Evolutionary conservation across 345 rosid species (phyloP).

Genomic region (Reutealis trisperma): DNA sequence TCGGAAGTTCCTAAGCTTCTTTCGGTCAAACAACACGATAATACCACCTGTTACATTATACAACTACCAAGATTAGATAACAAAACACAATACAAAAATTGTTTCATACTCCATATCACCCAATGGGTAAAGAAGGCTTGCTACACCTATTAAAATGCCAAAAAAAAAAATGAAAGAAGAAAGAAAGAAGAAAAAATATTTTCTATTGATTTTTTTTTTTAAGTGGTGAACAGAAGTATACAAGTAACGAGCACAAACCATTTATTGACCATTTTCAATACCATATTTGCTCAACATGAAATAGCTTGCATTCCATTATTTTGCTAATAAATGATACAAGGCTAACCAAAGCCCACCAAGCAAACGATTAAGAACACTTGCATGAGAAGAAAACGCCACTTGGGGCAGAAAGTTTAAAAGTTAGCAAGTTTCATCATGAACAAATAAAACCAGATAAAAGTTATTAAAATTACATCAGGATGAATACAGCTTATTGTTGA

Average conservation of each 20-base stretch:
- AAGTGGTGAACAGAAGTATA: not conserved
- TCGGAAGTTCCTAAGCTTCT: slow-evolving; percentile 95
- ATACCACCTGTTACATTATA: slow-evolving; percentile 66
- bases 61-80: slow-evolving; percentile 7
- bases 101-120: not conserved
- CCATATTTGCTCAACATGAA: not conserved
- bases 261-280: not conserved
- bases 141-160: not conserved
- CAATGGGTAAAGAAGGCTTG: not conserved
- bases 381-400: not conserved
- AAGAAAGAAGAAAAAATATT: not conserved
- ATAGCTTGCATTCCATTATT: not conserved
- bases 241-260: not conserved
- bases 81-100: not conserved
- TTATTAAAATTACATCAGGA: not conserved
- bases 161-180: not conserved
- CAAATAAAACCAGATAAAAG: not conserved
- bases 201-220: not conserved
- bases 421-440: not conserved
- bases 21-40: slow-evolving; percentile 78
- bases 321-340: not conserved
- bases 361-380: not conserved
- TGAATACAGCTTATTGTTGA: not conserved
- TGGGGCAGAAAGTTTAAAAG: not conserved
- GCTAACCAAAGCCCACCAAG: not conserved